A percentile compares a stretch with the other conserved stretches of the same genome.
Evolutionary conservation across 129 eudicot genomes (phyloP).

Genomic region (Helianthus annuus): DNA sequence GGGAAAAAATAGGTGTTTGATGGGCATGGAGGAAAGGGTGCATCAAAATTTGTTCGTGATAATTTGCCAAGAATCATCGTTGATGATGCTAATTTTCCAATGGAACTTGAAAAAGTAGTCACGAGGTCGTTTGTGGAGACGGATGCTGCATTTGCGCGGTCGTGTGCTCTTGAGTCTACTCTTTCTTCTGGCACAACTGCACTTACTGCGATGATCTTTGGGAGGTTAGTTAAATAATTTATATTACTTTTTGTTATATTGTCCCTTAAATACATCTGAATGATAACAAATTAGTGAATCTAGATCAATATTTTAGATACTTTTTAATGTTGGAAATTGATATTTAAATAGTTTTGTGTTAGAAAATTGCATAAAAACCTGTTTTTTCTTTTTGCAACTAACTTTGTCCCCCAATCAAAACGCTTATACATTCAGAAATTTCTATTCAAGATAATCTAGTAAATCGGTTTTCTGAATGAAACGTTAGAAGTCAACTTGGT

Average conservation of each 20-base stretch:
- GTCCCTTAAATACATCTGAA: not conserved
- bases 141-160: slow-evolving; percentile 79
- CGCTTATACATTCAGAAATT: not conserved
- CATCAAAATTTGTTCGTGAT: slow-evolving; percentile 84
- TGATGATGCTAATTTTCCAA: slow-evolving; percentile 87
- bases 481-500: not conserved
- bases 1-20: slow-evolving; percentile 75
- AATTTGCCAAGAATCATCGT: slow-evolving; percentile 78
- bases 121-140: slow-evolving; percentile 74
- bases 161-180: slow-evolving; percentile 69
- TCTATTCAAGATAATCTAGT: not conserved
- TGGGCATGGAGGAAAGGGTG: slow-evolving; percentile 95
- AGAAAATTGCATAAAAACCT: not conserved
- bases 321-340: not conserved
- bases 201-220: slow-evolving; percentile 87
- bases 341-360: not conserved
- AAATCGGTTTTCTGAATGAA: not conserved
- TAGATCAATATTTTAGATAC: not conserved
- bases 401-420: not conserved
- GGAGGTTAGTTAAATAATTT: slow-evolving; percentile 53
- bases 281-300: not conserved
- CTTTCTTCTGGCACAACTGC: slow-evolving; percentile 95
- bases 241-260: not conserved
- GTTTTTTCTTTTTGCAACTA: not conserved
- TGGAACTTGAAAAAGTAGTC: slow-evolving; percentile 86